Evolutionary conservation across 139 green algal genomes (phyloP).

Genomic region (Zygnema circumcarinatum): DNA sequence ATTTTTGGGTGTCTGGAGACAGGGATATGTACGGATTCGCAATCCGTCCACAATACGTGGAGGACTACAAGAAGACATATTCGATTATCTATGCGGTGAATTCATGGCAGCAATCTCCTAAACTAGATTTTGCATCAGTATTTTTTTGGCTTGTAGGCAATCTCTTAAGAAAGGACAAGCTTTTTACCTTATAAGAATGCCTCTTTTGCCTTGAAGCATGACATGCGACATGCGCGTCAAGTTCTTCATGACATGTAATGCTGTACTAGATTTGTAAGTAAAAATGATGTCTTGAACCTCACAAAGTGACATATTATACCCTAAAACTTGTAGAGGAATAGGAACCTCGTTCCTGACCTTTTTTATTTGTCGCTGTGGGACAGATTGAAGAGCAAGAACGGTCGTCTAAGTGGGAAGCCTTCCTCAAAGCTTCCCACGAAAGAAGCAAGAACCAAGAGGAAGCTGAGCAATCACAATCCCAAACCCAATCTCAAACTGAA

Average conservation of each 20-base stretch:
- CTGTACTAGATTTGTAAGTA: too few species aligned
- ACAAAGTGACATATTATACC: too few species aligned
- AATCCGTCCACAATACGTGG: slow-evolving; percentile 33
- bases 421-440: slow-evolving; percentile 4
- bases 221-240: too few species aligned
- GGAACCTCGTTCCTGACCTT: too few species aligned
- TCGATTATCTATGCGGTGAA: slow-evolving; percentile 45
- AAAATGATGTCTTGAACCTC: too few species aligned
- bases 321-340: too few species aligned
- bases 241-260: too few species aligned
- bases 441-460: background rate
- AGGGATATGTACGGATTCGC: slow-evolving; percentile 59
- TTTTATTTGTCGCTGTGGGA: too few species aligned
- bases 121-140: background rate
- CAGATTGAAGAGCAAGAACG: slow-evolving; percentile 41
- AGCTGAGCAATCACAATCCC: background rate
- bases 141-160: too few species aligned
- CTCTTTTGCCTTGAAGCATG: too few species aligned
- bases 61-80: slow-evolving; percentile 51
- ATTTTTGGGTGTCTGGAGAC: background rate
- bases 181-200: too few species aligned
- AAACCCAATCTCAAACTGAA: background rate
- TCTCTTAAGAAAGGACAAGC: too few species aligned
- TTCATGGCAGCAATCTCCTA: background rate
- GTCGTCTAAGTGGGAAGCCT: slow-evolving; percentile 41